A percentile compares a stretch with the other conserved stretches of the same genome.
These are phyloP conservation scores for Agrocybe pediades DNA, from an alignment of 768 basidiomycete genomes.

Conservation along the genomic window DNA sequence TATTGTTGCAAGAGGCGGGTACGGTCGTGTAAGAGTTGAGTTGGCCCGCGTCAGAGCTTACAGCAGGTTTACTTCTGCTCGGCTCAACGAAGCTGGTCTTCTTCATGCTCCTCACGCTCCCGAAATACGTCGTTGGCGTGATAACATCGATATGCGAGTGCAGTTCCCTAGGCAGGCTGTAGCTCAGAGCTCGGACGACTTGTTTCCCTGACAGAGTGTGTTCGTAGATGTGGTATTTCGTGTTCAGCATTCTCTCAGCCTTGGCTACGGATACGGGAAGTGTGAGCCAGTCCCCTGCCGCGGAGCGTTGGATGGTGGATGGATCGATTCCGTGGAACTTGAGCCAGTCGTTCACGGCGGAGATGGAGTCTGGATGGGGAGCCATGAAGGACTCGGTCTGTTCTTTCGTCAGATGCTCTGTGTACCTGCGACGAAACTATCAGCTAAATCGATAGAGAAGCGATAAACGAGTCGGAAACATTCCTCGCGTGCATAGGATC, in stretches of 20 bases:
- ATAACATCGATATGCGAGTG: constrained; percentile 40
- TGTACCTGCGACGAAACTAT: constrained; percentile 31
- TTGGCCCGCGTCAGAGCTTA: constrained; percentile 17
- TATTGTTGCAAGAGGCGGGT: constrained; percentile 24
- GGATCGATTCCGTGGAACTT: constrained; percentile 29
- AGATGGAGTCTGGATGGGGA: constrained; percentile 35
- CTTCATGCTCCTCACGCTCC: constrained; percentile 13
- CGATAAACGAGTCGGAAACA: neutral
- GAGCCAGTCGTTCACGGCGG: constrained; percentile 36
- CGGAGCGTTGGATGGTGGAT: constrained; percentile 33
- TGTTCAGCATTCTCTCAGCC: constrained; percentile 38
- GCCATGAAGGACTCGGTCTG: constrained; percentile 27
- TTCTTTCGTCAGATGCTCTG: constrained; percentile 47
- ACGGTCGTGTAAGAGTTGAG: constrained; percentile 16
- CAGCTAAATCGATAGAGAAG: too few relatives aligned
- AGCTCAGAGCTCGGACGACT: constrained; percentile 29
- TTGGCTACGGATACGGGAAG: constrained; percentile 40
- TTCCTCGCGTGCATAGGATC: constrained; percentile 42
- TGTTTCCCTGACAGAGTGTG: constrained; percentile 35
- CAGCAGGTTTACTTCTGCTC: neutral
- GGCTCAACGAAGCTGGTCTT: neutral
- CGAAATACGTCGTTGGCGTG: constrained; percentile 30
- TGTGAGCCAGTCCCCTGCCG: constrained; percentile 40
- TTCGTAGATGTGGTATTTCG: constrained; percentile 47
- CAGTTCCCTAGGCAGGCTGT: constrained; percentile 38